A percentile compares a stretch with the other conserved stretches of the same genome.
phyloP scores from a whole-genome alignment of 345 rosid genomes.

The Eucalyptus cloeziana region DNA sequence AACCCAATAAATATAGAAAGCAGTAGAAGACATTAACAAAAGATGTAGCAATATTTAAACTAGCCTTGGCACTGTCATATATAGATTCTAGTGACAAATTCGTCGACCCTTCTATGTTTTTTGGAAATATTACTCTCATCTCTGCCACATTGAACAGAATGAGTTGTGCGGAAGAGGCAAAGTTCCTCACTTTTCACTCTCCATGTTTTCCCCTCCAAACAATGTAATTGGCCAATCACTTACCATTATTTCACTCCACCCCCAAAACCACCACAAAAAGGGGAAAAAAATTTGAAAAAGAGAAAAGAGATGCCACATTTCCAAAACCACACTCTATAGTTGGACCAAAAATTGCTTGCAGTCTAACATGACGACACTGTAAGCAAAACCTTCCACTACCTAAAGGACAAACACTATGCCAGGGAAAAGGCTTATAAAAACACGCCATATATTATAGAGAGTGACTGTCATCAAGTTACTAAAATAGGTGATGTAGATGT shows the following conservation, averaged over 20 bases:
- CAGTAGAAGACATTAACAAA: neutral
- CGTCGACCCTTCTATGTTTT: neutral
- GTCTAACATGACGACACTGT: neutral
- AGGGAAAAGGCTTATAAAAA: neutral
- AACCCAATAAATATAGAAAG: neutral
- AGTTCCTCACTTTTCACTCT: neutral
- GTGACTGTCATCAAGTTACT: neutral
- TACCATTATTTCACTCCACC: neutral
- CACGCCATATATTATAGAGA: neutral
- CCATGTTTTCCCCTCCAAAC: neutral
- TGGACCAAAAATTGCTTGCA: neutral
- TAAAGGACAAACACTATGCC: neutral
- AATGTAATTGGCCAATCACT: neutral
- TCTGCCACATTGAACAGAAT: neutral
- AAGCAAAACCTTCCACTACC: neutral
- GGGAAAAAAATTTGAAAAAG: neutral
- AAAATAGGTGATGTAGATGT: neutral
- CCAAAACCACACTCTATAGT: neutral
- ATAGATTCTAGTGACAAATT: neutral
- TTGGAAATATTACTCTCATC: neutral
- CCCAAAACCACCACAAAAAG: neutral
- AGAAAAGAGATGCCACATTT: neutral
- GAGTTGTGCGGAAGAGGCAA: neutral
- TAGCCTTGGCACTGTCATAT: neutral
- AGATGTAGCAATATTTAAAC: neutral